These are phyloP conservation scores for Plasmodium coatneyi DNA, from an alignment of 169 alveolate species.

Conservation along the genomic window DNA sequence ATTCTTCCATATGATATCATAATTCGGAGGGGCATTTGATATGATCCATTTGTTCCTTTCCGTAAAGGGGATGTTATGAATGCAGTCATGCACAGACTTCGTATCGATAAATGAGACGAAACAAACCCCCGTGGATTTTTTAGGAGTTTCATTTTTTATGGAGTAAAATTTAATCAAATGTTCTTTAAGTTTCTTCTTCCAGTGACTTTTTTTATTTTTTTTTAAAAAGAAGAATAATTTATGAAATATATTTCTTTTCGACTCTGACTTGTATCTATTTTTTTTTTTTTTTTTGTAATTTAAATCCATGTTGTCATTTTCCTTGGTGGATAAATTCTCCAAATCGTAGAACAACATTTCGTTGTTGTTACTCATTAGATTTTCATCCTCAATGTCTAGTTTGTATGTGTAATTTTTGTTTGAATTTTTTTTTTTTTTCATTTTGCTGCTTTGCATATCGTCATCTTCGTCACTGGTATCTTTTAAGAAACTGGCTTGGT, in stretches of 20 bases:
- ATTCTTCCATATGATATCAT: slow-evolving; percentile 70
- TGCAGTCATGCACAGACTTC: slow-evolving; percentile 70
- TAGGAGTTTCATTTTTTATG: slow-evolving; percentile 67
- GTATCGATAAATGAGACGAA: slow-evolving; percentile 72
- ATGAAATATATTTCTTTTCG: slow-evolving; percentile 25
- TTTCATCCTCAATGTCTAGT: slow-evolving; percentile 21
- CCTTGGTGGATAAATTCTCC: slow-evolving; percentile 48
- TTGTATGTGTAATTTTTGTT: slow-evolving; percentile 26
- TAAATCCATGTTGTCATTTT: slow-evolving; percentile 25
- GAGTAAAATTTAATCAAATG: slow-evolving; percentile 57
- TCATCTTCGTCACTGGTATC: slow-evolving; percentile 55
- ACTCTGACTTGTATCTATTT: background rate
- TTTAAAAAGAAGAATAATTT: slow-evolving; percentile 39
- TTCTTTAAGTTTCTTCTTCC: slow-evolving; percentile 72
- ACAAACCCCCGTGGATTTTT: slow-evolving; percentile 71
- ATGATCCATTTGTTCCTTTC: slow-evolving; percentile 67
- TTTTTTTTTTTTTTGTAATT: slow-evolving; percentile 19
- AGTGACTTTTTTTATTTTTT: slow-evolving; percentile 64
- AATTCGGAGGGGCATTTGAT: slow-evolving; percentile 70
- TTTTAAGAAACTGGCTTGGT: slow-evolving; percentile 16
- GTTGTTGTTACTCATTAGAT: slow-evolving; percentile 22
- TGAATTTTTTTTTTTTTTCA: slow-evolving; percentile 4
- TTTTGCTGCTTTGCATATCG: background rate
- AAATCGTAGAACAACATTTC: slow-evolving; percentile 61
- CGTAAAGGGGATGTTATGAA: slow-evolving; percentile 62